Evolutionary conservation across 306 rosid species (phyloP), one percentile per base, ranked within the genome.

Genomic region (Gastrolobium villosum): DNA sequence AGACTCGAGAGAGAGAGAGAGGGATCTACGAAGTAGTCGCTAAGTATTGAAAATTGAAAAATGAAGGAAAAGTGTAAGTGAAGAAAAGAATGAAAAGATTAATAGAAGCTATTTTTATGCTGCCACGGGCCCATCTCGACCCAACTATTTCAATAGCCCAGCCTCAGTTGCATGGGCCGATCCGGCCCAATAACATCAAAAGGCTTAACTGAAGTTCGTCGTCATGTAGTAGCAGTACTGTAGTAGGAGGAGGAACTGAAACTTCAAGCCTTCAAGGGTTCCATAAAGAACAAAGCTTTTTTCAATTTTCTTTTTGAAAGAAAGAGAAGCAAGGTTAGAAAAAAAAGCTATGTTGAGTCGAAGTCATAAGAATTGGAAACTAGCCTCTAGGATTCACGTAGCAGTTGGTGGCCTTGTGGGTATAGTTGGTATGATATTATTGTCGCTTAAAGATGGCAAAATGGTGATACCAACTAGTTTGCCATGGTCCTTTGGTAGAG

Each of bases 351-450:
- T 65, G 75, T 44, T 90, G 44, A 63, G 72, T 50, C 75, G 35
- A 74, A 77, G 67, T 15, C n/a, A n/a, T 10, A 34, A 40, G 9
- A 79, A 65, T 41, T 79, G 78, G 84, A 70, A 77, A 74, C 65
- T 82, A 6, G 54, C 84, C n/a, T 70, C 82, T 43, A 82, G 79
- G 28, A 65, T 83, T 83, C 82, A 71, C 61, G 55, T 65, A 4
- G 76, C 88, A 8, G 72, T 83, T 10, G 89, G 87, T 76, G 87
- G 70, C 39, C 52, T 92, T 75, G 31, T 86, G 40, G 86, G 91
- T 28, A 41, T 88, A 31, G 74, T 89, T 56, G 91, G 92, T 63
- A 59, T 83, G 8, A 55, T 84, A 63, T 82, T 28, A 20, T 66
- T 89, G 32, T 90, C 85, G 26, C 60, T 87, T 8, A 88, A 53